Base-by-base conservation (phyloP, 345 rosid species). In the Lepidium didymum region DNA sequence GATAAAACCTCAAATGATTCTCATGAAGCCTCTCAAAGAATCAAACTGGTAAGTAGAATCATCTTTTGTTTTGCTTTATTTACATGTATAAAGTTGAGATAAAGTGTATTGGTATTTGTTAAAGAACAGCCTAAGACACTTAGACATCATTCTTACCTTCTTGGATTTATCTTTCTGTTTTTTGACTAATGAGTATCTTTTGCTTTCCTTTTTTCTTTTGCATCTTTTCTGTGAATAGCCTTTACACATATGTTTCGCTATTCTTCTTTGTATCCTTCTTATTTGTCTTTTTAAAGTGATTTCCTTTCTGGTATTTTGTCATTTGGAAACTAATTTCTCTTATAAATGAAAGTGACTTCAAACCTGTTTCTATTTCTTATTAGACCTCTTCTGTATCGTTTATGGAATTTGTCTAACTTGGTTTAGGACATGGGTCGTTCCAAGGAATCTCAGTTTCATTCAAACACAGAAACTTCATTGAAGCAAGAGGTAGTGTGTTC, bases 401-500 rank as follows among this genome's bases (percentile, higher is more conserved):
- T 44, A 29, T 54, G 64, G 37, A 38, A 36, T 60, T 62, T 40
- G 74, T 52, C 65, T 62, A 55, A n/a, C 57, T 37, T 72, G 73
- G 56, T 77, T 45, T 83, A 90, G 98, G 89, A 88, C 54, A 84
- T 76, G 85, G 88, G 77, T 69, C 77, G 70, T 64, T 60, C 73
- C 36, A 77, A 79, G 69, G 77, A 76, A 57, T 49, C 71, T 27
- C 81, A 77, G 1, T 77, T 64, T 46, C 64, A 42, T 19, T 81
- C 83, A 4, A 72, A 56, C 65, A 70, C 79, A 5, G 87, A 83
- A 60, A 71, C 61, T 67, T 87, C 85, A 42, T 68, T 94, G 81
- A 86, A 84, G 85, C 89, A 85, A 77, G 99, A 94, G 97, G 99
- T 94, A 51, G 61, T 78, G 50, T 64, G 15, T 16, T 5, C 5